These are phyloP conservation scores for Pistacia vera DNA, from an alignment of 345 rosid species.

Conservation along the genomic window DNA sequence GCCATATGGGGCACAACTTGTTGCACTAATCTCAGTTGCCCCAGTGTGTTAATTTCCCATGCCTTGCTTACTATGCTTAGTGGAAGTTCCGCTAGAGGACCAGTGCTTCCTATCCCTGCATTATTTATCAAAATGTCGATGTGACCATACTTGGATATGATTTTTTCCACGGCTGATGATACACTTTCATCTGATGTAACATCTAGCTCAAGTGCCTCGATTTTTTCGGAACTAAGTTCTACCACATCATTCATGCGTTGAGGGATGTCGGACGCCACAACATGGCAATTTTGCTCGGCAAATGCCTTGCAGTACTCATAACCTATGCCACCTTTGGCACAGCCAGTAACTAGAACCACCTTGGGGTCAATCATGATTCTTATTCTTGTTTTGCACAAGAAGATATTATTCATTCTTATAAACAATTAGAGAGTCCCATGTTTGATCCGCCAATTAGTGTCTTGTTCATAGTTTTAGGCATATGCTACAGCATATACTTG, in stretches of 20 bases:
- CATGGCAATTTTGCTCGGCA: constrained; percentile 52
- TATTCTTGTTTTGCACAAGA: neutral
- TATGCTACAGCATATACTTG: constrained; percentile 37
- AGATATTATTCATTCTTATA: neutral
- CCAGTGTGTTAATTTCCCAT: constrained; percentile 65
- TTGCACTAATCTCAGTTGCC: constrained; percentile 65
- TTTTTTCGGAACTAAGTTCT: constrained; percentile 33
- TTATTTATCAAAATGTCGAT: constrained; percentile 57
- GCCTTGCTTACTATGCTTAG: constrained; percentile 45
- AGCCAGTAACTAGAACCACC: constrained; percentile 66
- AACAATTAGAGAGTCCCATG: neutral
- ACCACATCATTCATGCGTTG: constrained; percentile 41
- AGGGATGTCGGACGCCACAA: constrained; percentile 54
- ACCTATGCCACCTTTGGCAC: constrained; percentile 72
- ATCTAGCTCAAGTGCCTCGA: constrained; percentile 45
- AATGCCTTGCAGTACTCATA: constrained; percentile 69
- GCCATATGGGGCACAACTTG: constrained; percentile 73
- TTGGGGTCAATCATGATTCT: constrained; percentile 33
- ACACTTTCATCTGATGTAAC: constrained; percentile 58
- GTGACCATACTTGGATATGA: constrained; percentile 45
- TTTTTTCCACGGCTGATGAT: constrained; percentile 28
- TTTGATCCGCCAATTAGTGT: constrained; percentile 10
- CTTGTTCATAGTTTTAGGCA: constrained; percentile 23
- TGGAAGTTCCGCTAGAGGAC: constrained; percentile 59
- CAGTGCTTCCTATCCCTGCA: constrained; percentile 58